These are phyloP conservation scores for Bullera alba DNA, from an alignment of 768 basidiomycete species.

Conservation along the genomic window DNA sequence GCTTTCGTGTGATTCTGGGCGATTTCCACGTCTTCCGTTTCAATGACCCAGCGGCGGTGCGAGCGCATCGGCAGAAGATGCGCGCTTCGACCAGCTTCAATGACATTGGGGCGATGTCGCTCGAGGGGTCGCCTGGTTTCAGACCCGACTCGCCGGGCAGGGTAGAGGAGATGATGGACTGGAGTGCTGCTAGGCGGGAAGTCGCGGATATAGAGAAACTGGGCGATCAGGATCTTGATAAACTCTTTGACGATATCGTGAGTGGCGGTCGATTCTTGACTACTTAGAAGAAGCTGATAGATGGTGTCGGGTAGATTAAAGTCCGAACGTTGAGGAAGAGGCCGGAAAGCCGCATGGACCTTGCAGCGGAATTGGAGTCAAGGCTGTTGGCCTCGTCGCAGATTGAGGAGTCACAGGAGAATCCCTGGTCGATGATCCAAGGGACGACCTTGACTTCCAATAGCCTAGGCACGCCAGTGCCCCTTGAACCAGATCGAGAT, in stretches of 20 bases:
- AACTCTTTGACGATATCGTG: slow-evolving; percentile 83
- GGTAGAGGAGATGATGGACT: slow-evolving; percentile 56
- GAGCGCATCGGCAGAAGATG: slow-evolving; percentile 29
- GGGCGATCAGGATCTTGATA: slow-evolving; percentile 77
- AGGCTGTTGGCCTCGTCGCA: slow-evolving; percentile 19
- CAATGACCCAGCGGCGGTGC: slow-evolving; percentile 49
- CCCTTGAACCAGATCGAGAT: slow-evolving; percentile 4
- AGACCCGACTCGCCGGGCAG: slow-evolving; percentile 23
- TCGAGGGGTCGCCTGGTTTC: slow-evolving; percentile 9
- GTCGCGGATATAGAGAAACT: slow-evolving; percentile 87
- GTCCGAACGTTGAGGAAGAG: slow-evolving; percentile 32
- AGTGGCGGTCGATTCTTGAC: slow-evolving; percentile 72
- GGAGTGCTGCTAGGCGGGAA: slow-evolving; percentile 95
- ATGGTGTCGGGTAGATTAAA: slow-evolving; percentile 30
- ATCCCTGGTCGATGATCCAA: slow-evolving; percentile 27
- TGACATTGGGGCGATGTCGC: slow-evolving; percentile 2
- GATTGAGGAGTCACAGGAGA: slow-evolving; percentile 28
- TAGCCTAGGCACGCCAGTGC: slow-evolving; percentile 24
- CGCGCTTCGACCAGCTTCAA: slow-evolving; percentile 21
- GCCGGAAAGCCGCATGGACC: slow-evolving; percentile 30
- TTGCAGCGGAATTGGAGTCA: slow-evolving; percentile 29
- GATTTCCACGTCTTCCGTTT: slow-evolving; percentile 97
- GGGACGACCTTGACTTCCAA: slow-evolving; percentile 22
- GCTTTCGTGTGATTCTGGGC: slow-evolving; percentile 93
- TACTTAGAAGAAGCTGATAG: no score